Evolutionary conservation across 495 filamentous ascomycete genomes (phyloP).

Genomic region (Aspergillus homomorphus): DNA sequence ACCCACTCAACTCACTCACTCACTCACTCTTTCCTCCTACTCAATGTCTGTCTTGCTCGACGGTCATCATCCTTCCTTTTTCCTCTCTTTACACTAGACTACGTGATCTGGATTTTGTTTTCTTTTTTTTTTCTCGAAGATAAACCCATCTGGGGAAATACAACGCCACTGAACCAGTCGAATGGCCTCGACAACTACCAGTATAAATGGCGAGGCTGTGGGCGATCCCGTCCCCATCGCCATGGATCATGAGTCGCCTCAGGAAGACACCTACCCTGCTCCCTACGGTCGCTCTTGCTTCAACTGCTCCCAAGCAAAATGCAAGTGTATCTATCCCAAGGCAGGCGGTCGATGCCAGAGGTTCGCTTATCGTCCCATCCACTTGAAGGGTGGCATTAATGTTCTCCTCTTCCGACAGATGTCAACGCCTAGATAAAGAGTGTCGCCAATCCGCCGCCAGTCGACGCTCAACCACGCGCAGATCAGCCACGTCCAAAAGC

Average conservation of each 20-base stretch:
- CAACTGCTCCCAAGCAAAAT: conserved; percentile 55
- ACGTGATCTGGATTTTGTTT: too few relatives aligned
- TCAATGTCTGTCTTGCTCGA: background rate
- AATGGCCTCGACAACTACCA: conserved; percentile 1
- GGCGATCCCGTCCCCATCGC: background rate
- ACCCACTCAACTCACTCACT: background rate
- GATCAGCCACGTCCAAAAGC: conserved; percentile 21
- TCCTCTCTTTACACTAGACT: too few relatives aligned
- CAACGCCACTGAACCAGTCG: background rate
- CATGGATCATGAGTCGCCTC: conserved; percentile 1
- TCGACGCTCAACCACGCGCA: conserved; percentile 33
- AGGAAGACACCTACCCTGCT: conserved; percentile 20
- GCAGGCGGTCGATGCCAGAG: conserved; percentile 45
- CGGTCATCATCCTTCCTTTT: background rate
- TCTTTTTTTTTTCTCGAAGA: too few relatives aligned
- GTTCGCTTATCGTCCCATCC: conserved; percentile 21
- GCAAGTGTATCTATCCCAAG: conserved; percentile 47
- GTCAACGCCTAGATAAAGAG: conserved; percentile 45
- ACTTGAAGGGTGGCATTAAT: background rate
- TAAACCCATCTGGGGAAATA: too few relatives aligned
- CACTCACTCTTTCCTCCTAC: background rate
- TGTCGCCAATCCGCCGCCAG: conserved; percentile 35
- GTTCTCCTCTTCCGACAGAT: conserved; percentile 32
- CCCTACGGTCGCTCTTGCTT: conserved; percentile 50
- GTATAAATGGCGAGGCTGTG: background rate